Conservation (phyloP, 768 basidiomycete species). For the Chalciporus piperatus region DNA sequence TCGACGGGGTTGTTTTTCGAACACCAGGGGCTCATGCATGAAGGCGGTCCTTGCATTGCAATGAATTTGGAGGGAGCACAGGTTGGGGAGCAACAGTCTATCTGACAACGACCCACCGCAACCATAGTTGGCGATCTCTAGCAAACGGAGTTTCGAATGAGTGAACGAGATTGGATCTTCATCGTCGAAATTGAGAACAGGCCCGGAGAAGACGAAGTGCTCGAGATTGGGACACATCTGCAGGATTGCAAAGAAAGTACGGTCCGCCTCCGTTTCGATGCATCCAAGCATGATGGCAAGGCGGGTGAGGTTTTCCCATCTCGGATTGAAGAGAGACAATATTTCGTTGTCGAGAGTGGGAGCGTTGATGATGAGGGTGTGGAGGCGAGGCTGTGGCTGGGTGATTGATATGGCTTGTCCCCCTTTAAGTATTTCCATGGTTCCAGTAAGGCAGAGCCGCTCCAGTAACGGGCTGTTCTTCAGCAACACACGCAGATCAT, state of each 20-base stretch:
- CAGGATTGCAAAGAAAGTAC: slow-evolving; percentile 12
- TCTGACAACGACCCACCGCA: neutral
- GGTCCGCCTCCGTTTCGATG: neutral
- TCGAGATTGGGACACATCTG: slow-evolving; percentile 19
- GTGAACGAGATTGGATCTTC: slow-evolving; percentile 4
- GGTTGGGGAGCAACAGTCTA: slow-evolving; percentile 11
- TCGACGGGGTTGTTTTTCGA: too few species aligned
- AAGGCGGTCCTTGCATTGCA: neutral
- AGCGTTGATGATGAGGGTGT: slow-evolving; percentile 11
- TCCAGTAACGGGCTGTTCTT: slow-evolving; percentile 15
- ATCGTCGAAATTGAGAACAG: neutral
- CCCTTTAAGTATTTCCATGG: neutral
- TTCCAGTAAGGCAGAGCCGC: slow-evolving; percentile 8
- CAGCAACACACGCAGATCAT: slow-evolving; percentile 8
- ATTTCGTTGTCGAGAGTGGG: neutral
- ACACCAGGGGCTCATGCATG: too few species aligned
- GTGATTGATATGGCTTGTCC: slow-evolving; percentile 5
- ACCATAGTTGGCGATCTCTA: slow-evolving; percentile 7
- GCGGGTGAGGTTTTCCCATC: slow-evolving; percentile 15
- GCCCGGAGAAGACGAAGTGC: slow-evolving; percentile 5
- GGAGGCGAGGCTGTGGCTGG: slow-evolving; percentile 4
- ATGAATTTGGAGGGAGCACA: slow-evolving; percentile 8
- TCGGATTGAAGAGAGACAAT: slow-evolving; percentile 9
- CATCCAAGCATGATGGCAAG: slow-evolving; percentile 7
- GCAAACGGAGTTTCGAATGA: slow-evolving; percentile 9